phyloP scores from a whole-genome alignment of 2,329 filamentous ascomycete species.

The Gaeumannomyces sp. region DNA sequence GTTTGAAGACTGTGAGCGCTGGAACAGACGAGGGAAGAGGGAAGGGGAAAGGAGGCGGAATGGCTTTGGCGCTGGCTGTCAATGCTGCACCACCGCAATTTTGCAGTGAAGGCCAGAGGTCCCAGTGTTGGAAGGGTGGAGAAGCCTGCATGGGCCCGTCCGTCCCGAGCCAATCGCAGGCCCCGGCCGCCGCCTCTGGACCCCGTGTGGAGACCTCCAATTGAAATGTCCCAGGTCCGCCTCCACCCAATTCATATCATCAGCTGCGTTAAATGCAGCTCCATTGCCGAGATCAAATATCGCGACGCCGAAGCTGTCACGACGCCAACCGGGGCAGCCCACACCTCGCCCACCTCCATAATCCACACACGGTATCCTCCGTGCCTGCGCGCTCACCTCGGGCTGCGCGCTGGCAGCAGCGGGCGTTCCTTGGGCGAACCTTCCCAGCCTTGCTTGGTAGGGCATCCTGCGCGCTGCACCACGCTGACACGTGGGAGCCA shows the following conservation, averaged over 20 bases:
- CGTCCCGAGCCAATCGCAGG: not conserved
- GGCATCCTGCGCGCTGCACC: not conserved
- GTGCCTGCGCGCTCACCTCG: too few species aligned
- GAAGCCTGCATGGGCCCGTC: not conserved
- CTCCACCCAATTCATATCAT: not conserved
- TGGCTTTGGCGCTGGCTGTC: not conserved
- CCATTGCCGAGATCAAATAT: slow-evolving; percentile 1
- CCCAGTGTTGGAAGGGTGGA: not conserved
- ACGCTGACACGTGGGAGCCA: not conserved
- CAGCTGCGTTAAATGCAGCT: not conserved
- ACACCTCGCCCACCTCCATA: not conserved
- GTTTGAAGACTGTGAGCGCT: not conserved
- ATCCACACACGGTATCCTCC: too few species aligned
- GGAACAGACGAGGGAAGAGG: slow-evolving; percentile 9
- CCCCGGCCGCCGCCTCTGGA: not conserved
- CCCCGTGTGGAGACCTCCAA: not conserved
- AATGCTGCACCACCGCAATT: slow-evolving; percentile 1
- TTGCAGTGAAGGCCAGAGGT: not conserved
- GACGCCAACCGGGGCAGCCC: not conserved
- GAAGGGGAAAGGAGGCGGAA: slow-evolving; percentile 7
- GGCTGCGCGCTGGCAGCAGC: not conserved
- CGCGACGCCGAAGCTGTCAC: not conserved
- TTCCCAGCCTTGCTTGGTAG: not conserved
- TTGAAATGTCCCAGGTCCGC: not conserved
- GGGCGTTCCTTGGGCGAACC: not conserved